phyloP scores from a whole-genome alignment of 345 rosid species.

The Sonneratia alba region DNA sequence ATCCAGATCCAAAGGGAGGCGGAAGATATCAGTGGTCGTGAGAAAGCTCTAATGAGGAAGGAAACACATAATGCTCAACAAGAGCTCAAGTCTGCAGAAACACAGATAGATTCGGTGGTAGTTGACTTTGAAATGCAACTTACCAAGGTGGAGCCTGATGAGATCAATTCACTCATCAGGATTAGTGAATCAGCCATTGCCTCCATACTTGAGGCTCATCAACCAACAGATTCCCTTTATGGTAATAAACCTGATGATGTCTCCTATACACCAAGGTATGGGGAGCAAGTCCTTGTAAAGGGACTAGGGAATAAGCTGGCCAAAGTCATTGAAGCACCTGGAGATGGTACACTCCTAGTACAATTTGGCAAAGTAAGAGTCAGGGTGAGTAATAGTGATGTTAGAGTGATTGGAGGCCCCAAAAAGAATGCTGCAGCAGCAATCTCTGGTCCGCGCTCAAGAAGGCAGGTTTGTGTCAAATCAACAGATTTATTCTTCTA shows the following conservation, averaged over 20 bases:
- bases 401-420: constrained; percentile 31
- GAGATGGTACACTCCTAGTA: constrained; percentile 48
- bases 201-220: constrained; percentile 47
- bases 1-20: constrained; percentile 67
- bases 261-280: constrained; percentile 40
- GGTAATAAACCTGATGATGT: constrained; percentile 23
- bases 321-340: constrained; percentile 62
- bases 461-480: constrained; percentile 38
- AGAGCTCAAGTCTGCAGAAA: constrained; percentile 45
- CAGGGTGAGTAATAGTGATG: constrained; percentile 52
- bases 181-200: constrained; percentile 56
- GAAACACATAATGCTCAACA: constrained; percentile 48
- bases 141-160: constrained; percentile 30
- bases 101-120: constrained; percentile 40
- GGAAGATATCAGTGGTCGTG: constrained; percentile 52
- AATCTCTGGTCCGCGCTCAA: constrained; percentile 20
- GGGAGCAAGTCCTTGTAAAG: constrained; percentile 70
- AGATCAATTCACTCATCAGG: constrained; percentile 45
- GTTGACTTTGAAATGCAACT: constrained; percentile 50
- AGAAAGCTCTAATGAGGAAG: constrained; percentile 42
- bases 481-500: neutral
- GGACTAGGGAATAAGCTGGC: constrained; percentile 66
- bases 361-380: constrained; percentile 77
- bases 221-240: constrained; percentile 25
- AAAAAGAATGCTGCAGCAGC: constrained; percentile 19